These are phyloP conservation scores for Xanthoconium separans DNA, from an alignment of 1,284 basidiomycete genomes.

Conservation along the genomic window DNA sequence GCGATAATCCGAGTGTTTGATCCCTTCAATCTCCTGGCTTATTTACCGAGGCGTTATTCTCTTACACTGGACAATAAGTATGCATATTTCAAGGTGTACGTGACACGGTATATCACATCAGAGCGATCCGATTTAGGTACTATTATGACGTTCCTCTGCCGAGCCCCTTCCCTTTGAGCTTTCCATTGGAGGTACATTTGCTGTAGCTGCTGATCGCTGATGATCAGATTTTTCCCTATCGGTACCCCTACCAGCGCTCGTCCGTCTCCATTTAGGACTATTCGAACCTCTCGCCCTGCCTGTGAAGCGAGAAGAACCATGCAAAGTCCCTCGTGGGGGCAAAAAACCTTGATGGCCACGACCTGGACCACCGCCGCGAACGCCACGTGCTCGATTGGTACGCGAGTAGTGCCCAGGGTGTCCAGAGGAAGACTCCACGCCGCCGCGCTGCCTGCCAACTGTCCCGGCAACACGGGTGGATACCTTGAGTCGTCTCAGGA, in stretches of 20 bases:
- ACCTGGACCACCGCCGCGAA: slow-evolving; percentile 15
- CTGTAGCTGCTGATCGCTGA: slow-evolving; percentile 12
- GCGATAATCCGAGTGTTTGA: slow-evolving; percentile 20
- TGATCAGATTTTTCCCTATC: slow-evolving; percentile 18
- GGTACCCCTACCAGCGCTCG: slow-evolving; percentile 9
- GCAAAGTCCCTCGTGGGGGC: slow-evolving; percentile 9
- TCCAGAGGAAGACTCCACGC: slow-evolving; percentile 6
- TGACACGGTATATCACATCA: slow-evolving; percentile 22
- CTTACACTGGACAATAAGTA: slow-evolving; percentile 24
- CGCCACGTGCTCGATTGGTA: slow-evolving; percentile 25
- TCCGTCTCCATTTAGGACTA: slow-evolving; percentile 20
- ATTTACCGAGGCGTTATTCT: slow-evolving; percentile 26
- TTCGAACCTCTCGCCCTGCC: slow-evolving; percentile 19
- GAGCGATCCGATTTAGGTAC: slow-evolving; percentile 21
- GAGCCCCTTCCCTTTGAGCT: slow-evolving; percentile 23
- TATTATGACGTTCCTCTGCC: slow-evolving; percentile 25
- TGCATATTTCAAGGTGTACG: slow-evolving; percentile 20
- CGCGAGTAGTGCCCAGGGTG: slow-evolving; percentile 8
- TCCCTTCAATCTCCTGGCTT: slow-evolving; percentile 32
- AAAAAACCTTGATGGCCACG: slow-evolving; percentile 14
- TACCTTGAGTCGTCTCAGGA: slow-evolving; percentile 49
- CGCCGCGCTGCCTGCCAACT: slow-evolving; percentile 6
- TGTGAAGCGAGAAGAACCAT: slow-evolving; percentile 12
- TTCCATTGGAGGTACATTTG: slow-evolving; percentile 22
- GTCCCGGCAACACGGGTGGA: slow-evolving; percentile 23